phyloP scores from a whole-genome alignment of 1,139 yeast species.

The Hyphopichia khmerensis region DNA sequence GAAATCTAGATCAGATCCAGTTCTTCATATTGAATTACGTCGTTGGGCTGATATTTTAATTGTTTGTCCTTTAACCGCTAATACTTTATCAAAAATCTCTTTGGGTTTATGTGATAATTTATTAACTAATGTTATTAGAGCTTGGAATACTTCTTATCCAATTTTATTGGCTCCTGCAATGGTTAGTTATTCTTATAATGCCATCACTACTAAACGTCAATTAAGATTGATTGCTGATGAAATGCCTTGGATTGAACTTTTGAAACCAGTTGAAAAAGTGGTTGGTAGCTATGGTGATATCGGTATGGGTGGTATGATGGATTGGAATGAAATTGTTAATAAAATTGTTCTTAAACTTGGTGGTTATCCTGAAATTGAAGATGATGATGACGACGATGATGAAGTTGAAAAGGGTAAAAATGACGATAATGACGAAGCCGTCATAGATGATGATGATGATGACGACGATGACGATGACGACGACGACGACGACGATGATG shows the following conservation, averaged over 20 bases:
- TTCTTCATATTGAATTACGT: slow-evolving; percentile 85
- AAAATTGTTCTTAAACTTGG: slow-evolving; percentile 79
- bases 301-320: slow-evolving; percentile 94
- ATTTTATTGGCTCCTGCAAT: slow-evolving; percentile 89
- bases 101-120: slow-evolving; percentile 88
- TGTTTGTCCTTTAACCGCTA: slow-evolving; percentile 88
- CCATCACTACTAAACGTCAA: slow-evolving; percentile 84
- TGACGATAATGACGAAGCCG: slow-evolving; percentile 29
- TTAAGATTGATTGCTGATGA: slow-evolving; percentile 72
- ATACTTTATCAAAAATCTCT: slow-evolving; percentile 85
- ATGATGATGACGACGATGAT: slow-evolving; percentile 63
- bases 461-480: slow-evolving; percentile 49
- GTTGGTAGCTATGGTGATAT: slow-evolving; percentile 92
- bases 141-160: slow-evolving; percentile 91
- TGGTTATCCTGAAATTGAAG: slow-evolving; percentile 84
- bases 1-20: slow-evolving; percentile 85
- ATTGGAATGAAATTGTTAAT: slow-evolving; percentile 87
- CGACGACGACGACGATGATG: slow-evolving; percentile 43
- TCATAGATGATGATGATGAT: slow-evolving; percentile 49
- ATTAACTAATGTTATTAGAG: slow-evolving; percentile 82
- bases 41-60: slow-evolving; percentile 94
- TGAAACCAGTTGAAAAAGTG: slow-evolving; percentile 91
- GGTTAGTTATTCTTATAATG: slow-evolving; percentile 88
- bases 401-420: slow-evolving; percentile 31
- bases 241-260: slow-evolving; percentile 87